Evolutionary conservation across 192 early-diverging fungal genomes (phyloP).

Genomic region (Backusella sp.): DNA sequence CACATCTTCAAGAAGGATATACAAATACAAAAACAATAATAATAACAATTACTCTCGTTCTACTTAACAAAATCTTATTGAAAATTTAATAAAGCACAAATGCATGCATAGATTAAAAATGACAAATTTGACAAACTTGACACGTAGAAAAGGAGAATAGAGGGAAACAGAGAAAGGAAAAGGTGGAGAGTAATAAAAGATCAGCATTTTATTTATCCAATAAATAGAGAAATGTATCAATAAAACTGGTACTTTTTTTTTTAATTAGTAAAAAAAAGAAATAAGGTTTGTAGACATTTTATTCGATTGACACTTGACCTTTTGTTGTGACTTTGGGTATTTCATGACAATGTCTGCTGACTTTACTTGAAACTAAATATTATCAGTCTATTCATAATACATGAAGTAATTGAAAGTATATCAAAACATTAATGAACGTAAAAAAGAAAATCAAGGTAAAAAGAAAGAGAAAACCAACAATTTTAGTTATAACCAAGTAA

Average conservation of each 20-base stretch:
- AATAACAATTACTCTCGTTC: not conserved
- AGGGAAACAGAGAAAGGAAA: not conserved
- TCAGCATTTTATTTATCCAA: not conserved
- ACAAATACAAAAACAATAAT: not conserved
- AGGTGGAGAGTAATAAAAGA: not conserved
- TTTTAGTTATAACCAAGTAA: not conserved
- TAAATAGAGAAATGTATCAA: not conserved
- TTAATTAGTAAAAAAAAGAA: not conserved
- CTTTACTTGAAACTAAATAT: conserved; percentile 1
- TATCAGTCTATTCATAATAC: not conserved
- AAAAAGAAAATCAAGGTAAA: not conserved
- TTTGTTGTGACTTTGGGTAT: not conserved
- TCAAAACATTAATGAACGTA: not conserved
- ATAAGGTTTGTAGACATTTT: not conserved
- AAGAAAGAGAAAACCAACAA: not conserved
- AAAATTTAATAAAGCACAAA: not conserved
- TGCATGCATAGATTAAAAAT: not conserved
- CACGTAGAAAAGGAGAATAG: not conserved
- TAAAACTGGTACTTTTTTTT: not conserved
- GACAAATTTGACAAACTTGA: conserved; percentile 1
- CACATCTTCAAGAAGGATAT: not conserved
- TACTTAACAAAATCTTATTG: not conserved
- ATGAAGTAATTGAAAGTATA: not conserved
- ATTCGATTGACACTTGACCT: not conserved
- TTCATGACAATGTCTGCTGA: conserved; percentile 7